Base-by-base conservation (phyloP, 345 rosid species). In the Sisymbrium irio region DNA sequence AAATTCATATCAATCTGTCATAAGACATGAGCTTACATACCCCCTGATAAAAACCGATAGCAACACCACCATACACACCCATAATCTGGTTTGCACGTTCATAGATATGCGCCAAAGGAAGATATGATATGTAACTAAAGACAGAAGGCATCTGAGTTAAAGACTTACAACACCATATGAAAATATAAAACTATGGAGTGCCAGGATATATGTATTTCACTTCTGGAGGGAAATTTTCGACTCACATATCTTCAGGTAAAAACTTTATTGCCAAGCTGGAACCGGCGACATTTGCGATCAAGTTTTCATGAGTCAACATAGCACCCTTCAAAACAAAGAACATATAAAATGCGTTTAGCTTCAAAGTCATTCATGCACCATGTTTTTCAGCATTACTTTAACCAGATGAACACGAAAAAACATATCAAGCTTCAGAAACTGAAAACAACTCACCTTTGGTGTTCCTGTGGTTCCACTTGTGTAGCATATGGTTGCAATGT, bases 401-500 rank as follows among this genome's bases (percentile, higher is more conserved):
- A 62, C 71, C 42, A 79, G 28, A 28, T 15, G 66, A 78, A 50
- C 73, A 39, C 28, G 8, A 46, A 47, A 35, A 13, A 49, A 59
- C 27, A 66, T n/a, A n/a, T 67, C 50, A 45, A 73, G 73, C 57
- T 57, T 65, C 41, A 65, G 33, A 55, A 27, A 22, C 37, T 28
- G 32, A 13, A 45, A 35, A 69, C 35, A 56, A 15, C 66, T 67
- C 75, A 89, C 98, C 90, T 91, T 91, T 40, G 98, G 98, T 65
- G 90, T 87, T 76, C 98, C 98, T 20, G 98, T 91, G 49, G 98
- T 94, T 62, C 98, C 98, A 83, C 98, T 91, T 15, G 98, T 93
- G 76, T 91, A 93, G 91, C 97, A 93, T 70, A 93, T 88, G 32
- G 98, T 94, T 36, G 97, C 97, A 83, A 85, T 56, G 84, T 89